phyloP scores from a whole-genome alignment of 2,329 filamentous ascomycete genomes.

The Lecanoromycetidae sp. region DNA sequence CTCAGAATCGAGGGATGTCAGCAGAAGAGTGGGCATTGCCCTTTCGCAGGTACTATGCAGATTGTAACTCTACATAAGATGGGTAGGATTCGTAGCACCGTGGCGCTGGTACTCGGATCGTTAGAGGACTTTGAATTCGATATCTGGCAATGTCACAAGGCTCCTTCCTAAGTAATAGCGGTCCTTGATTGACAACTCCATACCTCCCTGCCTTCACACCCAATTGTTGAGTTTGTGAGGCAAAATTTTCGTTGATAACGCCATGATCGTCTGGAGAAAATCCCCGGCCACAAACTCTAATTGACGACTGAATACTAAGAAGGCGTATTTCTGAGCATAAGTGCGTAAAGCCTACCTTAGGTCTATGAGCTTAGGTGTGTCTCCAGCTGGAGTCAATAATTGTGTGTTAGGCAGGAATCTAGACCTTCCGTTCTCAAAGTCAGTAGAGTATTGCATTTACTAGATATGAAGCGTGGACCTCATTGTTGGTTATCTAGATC shows the following conservation, averaged over 20 bases:
- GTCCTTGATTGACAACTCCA: not conserved
- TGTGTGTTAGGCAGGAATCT: too few relatives aligned
- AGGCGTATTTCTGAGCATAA: too few relatives aligned
- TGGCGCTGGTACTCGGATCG: not conserved
- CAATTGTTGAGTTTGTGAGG: not conserved
- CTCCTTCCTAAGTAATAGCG: not conserved
- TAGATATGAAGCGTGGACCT: too few relatives aligned
- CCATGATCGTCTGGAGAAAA: conserved; percentile 2
- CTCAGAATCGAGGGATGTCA: conserved; percentile 59
- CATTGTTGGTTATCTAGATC: too few relatives aligned
- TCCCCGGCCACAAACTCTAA: conserved; percentile 1
- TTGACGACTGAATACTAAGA: not conserved
- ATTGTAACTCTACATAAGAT: too few relatives aligned
- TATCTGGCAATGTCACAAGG: not conserved
- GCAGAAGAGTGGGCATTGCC: conserved; percentile 33
- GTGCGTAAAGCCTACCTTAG: too few relatives aligned
- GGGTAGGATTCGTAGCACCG: not conserved
- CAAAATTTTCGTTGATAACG: conserved; percentile 2
- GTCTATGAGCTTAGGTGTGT: too few relatives aligned
- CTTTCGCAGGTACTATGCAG: too few relatives aligned
- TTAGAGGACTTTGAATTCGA: not conserved
- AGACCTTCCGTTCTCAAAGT: too few relatives aligned
- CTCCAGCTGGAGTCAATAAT: too few relatives aligned
- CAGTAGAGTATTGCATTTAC: too few relatives aligned
- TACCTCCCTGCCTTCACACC: not conserved